Percentiles rank a stretch among this genome's conserved stretches.
Evolutionary conservation across 129 eudicot species (phyloP).

Genomic region (Oenanthe sinensis): DNA sequence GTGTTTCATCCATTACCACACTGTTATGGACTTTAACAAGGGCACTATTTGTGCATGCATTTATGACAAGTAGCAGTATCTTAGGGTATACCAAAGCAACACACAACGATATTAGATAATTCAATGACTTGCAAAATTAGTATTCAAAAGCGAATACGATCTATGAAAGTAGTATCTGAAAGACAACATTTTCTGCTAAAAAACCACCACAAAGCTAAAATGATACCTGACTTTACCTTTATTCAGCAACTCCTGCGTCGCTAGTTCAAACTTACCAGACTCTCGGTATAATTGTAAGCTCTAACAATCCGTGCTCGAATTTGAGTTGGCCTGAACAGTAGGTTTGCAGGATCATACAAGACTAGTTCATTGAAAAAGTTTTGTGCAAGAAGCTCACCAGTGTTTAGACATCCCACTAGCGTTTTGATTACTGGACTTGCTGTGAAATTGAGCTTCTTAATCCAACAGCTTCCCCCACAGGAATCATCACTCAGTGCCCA

Average conservation of each 20-base stretch:
- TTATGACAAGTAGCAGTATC: not conserved
- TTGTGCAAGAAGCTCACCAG: not conserved
- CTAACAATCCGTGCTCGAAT: not conserved
- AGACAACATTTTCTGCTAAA: not conserved
- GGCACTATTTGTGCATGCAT: not conserved
- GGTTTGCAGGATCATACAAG: not conserved
- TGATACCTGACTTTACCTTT: too few species aligned
- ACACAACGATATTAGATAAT: not conserved
- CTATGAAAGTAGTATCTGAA: not conserved
- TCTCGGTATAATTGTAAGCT: not conserved
- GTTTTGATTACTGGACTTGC: not conserved
- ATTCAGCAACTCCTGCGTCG: not conserved
- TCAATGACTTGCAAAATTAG: not conserved
- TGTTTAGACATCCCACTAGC: not conserved
- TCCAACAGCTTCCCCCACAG: conserved; percentile 10
- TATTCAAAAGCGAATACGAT: too few species aligned
- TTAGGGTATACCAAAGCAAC: not conserved
- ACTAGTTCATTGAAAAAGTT: not conserved
- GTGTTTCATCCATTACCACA: not conserved
- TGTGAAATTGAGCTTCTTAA: not conserved
- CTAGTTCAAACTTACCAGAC: not conserved
- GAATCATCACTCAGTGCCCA: conserved; percentile 14
- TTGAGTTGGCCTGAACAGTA: not conserved
- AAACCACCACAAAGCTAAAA: too few species aligned
- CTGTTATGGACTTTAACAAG: not conserved